Evolutionary conservation across 768 basidiomycete species (phyloP), one percentile per base, ranked within the genome.

Genomic region (Tricholoma matsutake): DNA sequence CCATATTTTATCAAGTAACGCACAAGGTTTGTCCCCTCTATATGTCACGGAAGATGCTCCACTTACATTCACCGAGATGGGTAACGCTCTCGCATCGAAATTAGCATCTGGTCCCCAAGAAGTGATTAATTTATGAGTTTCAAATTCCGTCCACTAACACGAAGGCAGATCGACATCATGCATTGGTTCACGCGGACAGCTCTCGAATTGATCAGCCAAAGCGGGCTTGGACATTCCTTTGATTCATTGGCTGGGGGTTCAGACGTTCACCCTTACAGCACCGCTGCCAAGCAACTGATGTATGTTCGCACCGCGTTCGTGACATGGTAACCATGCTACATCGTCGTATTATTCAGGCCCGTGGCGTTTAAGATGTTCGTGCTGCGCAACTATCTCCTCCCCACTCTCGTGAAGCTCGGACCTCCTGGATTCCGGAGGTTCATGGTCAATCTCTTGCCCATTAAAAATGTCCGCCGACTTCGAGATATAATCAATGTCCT

Each of bases 401-500:
- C 75, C 0, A 54, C 61, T 22, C 54, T 72, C 13, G 64, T 71
- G 13, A 69, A 71, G 28, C 62, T 79, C 6, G 75, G 78, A 0
- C 39, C 74, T 0, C 67, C 76, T 0, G 54, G 54, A 35, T 71
- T 79, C 59, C 74, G 76, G 4, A 71, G 73, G 25, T 72, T 67
- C 54, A 29, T 78, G 0, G 66, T 76, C 7, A 67, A 75, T 20
- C 59, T 63, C n/a, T 35, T 73, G 9, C 76, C 75, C 1, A 70
- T 64, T 64, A 60, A 65, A 45, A 57, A 58, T 14, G 56, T 77
- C 13, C 73, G 69, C 8, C 61, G 64, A n/a, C 57, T 73, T 16
- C 64, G 69, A 18, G 51, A 69, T n/a, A 72, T 78, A 28, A 63
- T 75, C 7, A 77, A 79, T 31, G 61, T 66, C 22, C 69, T 79